Evolutionary conservation across 1,284 basidiomycete genomes (phyloP).

Genomic region (Abortiporus biennis): DNA sequence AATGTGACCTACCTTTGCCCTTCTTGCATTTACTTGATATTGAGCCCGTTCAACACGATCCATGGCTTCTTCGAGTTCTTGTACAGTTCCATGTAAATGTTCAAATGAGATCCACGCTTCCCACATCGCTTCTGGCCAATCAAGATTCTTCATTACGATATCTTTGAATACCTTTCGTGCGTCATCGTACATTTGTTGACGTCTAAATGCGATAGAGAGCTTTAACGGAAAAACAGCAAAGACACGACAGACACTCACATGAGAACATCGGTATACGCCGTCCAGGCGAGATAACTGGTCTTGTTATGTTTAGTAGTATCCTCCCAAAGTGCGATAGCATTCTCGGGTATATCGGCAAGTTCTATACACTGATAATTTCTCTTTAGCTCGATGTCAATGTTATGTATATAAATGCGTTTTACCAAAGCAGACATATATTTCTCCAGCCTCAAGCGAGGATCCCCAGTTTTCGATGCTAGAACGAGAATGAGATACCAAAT

Average conservation of each 20-base stretch:
- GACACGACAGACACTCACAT: slow-evolving; percentile 40
- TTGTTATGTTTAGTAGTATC: slow-evolving; percentile 59
- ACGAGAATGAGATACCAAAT: background rate
- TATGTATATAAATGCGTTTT: slow-evolving; percentile 22
- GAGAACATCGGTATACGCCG: slow-evolving; percentile 58
- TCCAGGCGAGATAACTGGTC: slow-evolving; percentile 67
- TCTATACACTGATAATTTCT: slow-evolving; percentile 34
- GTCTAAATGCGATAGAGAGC: slow-evolving; percentile 30
- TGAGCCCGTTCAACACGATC: slow-evolving; percentile 65
- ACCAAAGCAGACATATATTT: slow-evolving; percentile 76
- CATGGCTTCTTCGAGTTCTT: slow-evolving; percentile 63
- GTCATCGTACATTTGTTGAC: slow-evolving; percentile 47
- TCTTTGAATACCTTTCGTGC: slow-evolving; percentile 65
- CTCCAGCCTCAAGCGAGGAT: slow-evolving; percentile 67
- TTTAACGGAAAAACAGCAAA: background rate
- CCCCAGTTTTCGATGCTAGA: slow-evolving; percentile 38
- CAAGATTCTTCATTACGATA: slow-evolving; percentile 63
- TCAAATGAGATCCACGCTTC: slow-evolving; percentile 87
- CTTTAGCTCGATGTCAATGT: background rate
- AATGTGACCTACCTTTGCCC: slow-evolving; percentile 52
- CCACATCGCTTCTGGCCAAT: slow-evolving; percentile 92
- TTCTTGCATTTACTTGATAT: slow-evolving; percentile 52
- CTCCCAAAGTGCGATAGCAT: slow-evolving; percentile 57
- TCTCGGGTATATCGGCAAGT: slow-evolving; percentile 41
- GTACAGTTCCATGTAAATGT: slow-evolving; percentile 70